A percentile compares a stretch with the other conserved stretches of the same genome.
Evolutionary conservation across 1,139 yeast species (phyloP).

Genomic region (Yamadazyma membranifaciens): DNA sequence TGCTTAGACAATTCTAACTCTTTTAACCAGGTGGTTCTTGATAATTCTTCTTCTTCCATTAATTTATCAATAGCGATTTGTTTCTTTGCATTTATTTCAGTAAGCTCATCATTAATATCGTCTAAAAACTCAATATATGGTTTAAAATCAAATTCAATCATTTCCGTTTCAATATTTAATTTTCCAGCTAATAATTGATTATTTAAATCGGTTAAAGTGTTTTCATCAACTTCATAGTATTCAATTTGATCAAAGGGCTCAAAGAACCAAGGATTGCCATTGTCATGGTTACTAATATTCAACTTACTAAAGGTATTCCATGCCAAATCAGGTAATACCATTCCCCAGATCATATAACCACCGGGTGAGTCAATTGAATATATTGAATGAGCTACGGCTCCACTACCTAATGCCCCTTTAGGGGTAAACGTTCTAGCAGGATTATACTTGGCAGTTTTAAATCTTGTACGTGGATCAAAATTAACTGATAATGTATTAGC

Average conservation of each 20-base stretch:
- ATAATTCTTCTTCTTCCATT: conserved; percentile 20
- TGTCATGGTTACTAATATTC: conserved; percentile 12
- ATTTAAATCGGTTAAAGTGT: conserved; percentile 23
- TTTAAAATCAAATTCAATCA: conserved; percentile 26
- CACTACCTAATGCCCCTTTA: conserved; percentile 34
- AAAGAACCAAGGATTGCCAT: conserved; percentile 33
- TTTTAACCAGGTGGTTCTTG: conserved; percentile 23
- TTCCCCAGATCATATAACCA: conserved; percentile 40
- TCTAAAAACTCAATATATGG: conserved; percentile 24
- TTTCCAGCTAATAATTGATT: conserved; percentile 26
- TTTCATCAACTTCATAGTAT: conserved; percentile 33
- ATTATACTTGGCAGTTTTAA: conserved; percentile 33
- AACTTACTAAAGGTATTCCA: conserved; percentile 35
- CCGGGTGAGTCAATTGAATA: conserved; percentile 40
- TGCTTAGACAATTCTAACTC: conserved; percentile 24
- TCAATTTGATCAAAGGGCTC: conserved; percentile 33
- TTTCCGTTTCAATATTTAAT: conserved; percentile 22
- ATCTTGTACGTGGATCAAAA: conserved; percentile 32
- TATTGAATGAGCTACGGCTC: conserved; percentile 32
- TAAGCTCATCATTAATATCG: conserved; percentile 21
- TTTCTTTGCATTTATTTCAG: conserved; percentile 17
- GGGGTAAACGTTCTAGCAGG: conserved; percentile 40
- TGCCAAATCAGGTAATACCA: conserved; percentile 32
- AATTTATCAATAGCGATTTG: conserved; percentile 19
- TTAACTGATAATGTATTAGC: conserved; percentile 33